Conservation (phyloP, 129 eudicot species). For the Chrysanthemum seticuspe region DNA sequence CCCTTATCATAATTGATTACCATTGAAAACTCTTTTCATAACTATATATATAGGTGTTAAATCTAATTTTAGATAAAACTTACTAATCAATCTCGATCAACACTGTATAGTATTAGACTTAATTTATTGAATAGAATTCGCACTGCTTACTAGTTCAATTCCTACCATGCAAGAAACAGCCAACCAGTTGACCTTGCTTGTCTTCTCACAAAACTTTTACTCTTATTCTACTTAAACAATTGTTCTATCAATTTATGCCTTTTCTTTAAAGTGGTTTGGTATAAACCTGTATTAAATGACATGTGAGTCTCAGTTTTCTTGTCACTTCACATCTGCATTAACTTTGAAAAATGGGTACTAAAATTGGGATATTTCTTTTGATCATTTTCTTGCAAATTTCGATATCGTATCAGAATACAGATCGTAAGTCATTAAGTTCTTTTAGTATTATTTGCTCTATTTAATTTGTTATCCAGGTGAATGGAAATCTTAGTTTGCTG, state of each 20-base stretch:
- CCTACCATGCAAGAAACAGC: not conserved
- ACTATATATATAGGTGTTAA: not conserved
- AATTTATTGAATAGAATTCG: not conserved
- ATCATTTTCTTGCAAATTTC: conserved; percentile 22
- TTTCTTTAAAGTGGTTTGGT: not conserved
- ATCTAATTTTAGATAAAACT: too few relatives aligned
- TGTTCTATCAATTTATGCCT: conserved; percentile 4
- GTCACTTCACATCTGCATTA: not conserved
- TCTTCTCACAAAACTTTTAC: not conserved
- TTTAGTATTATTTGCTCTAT: not conserved
- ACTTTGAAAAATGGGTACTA: conserved; percentile 14
- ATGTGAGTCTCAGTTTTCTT: not conserved
- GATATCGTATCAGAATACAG: conserved; percentile 23
- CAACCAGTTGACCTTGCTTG: conserved; percentile 23
- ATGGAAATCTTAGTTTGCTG: not conserved
- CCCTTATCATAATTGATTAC: not conserved
- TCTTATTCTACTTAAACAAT: not conserved
- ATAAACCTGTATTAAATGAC: not conserved
- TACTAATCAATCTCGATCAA: too few relatives aligned
- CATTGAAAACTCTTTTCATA: not conserved
- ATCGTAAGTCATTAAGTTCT: conserved; percentile 17
- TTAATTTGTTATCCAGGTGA: not conserved
- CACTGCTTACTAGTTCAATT: not conserved
- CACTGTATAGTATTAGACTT: too few relatives aligned
- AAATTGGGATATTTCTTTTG: conserved; percentile 5